These are phyloP conservation scores for Chenopodium quinoa DNA, from an alignment of 148 eudicot species.

Conservation along the genomic window DNA sequence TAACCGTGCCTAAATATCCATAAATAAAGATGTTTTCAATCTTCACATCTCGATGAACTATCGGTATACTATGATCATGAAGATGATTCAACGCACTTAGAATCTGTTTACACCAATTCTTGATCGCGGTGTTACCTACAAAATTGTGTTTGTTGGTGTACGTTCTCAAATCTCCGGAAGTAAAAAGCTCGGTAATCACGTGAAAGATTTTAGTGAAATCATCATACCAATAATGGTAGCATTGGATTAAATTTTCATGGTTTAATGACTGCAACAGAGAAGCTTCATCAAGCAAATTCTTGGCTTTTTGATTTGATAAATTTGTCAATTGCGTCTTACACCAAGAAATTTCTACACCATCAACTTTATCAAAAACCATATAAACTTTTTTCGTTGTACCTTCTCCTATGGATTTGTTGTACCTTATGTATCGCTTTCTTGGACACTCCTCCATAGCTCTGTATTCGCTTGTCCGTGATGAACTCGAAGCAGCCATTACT, in stretches of 20 bases:
- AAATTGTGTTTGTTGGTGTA: conserved; percentile 27
- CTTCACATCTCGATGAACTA: conserved; percentile 35
- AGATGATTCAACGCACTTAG: conserved; percentile 28
- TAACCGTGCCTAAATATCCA: conserved; percentile 34
- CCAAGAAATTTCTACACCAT: too few relatives aligned
- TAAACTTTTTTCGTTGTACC: too few relatives aligned
- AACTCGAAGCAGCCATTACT: too few relatives aligned
- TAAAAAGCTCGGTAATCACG: conserved; percentile 33
- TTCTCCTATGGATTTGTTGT: too few relatives aligned
- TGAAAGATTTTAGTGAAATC: conserved; percentile 26
- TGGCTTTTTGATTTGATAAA: too few relatives aligned
- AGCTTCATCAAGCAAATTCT: background rate
- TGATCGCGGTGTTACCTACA: conserved; percentile 23
- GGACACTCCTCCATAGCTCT: too few relatives aligned
- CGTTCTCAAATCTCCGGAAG: conserved; percentile 35
- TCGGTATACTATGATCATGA: conserved; percentile 30
- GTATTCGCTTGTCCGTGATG: too few relatives aligned
- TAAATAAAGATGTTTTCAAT: conserved; percentile 33
- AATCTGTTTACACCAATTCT: conserved; percentile 36
- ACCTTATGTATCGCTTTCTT: too few relatives aligned
- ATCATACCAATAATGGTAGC: conserved; percentile 30
- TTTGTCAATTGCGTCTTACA: too few relatives aligned
- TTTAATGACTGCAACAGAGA: too few relatives aligned
- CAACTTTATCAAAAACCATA: too few relatives aligned
- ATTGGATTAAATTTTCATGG: conserved; percentile 31